These are phyloP conservation scores for Ophiostoma pallidulum DNA, from an alignment of 2,329 filamentous ascomycete genomes.

Conservation along the genomic window DNA sequence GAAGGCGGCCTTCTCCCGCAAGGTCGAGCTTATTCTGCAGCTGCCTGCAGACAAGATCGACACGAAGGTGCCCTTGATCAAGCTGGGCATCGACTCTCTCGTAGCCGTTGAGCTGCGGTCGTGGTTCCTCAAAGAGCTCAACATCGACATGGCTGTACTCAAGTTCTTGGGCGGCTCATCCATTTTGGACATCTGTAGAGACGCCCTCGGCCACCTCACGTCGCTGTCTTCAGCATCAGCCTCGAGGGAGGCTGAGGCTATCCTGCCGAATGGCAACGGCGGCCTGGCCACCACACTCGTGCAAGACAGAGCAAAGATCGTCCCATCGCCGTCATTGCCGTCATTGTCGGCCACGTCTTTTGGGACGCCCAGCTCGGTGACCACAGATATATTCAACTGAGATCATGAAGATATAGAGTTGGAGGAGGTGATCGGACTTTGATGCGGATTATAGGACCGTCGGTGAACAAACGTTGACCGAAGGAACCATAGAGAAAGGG, in stretches of 20 bases:
- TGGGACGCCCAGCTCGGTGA: slow-evolving; percentile 8
- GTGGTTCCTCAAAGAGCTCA: slow-evolving; percentile 29
- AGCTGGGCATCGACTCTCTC: slow-evolving; percentile 32
- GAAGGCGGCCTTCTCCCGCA: slow-evolving; percentile 10
- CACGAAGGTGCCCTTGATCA: slow-evolving; percentile 20
- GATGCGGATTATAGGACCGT: no score
- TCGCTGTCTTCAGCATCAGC: slow-evolving; percentile 3
- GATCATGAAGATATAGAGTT: no score
- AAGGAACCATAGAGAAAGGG: neutral
- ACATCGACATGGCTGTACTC: slow-evolving; percentile 27
- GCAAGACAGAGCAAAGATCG: neutral
- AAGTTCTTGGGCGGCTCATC: slow-evolving; percentile 25
- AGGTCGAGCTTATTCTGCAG: slow-evolving; percentile 13
- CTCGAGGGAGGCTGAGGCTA: neutral
- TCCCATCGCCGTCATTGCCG: neutral
- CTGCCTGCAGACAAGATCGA: slow-evolving; percentile 10
- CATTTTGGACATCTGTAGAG: slow-evolving; percentile 12
- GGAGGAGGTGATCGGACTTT: no score
- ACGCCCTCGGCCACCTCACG: slow-evolving; percentile 11
- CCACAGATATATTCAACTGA: no score
- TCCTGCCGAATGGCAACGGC: neutral
- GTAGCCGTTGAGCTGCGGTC: slow-evolving; percentile 35
- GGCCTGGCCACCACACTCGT: neutral
- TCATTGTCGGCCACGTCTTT: slow-evolving; percentile 1
- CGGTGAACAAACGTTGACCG: no score